Evolutionary conservation across 139 green algal species (phyloP), one percentile per base, ranked within the genome.

Genomic region (Astrephomene gubernaculifera): DNA sequence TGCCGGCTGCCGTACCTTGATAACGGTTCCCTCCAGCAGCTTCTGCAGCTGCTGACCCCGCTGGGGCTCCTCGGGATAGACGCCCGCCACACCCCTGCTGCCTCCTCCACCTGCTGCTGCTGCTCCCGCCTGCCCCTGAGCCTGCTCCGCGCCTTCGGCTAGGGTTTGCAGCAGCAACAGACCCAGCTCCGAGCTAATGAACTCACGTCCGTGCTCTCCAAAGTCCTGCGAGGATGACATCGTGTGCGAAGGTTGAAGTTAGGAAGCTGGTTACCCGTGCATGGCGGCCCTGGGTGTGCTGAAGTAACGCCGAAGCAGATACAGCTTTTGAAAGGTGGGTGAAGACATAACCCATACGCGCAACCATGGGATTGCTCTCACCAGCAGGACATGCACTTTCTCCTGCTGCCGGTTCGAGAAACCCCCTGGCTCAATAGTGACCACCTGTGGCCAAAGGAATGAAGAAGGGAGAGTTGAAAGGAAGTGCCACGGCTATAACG

Each of bases 161-260:
- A 99, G 90, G 44, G 89, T 54, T 39, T 92, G 71, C 81, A 99
- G 70, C 78, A 99, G 85, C 38, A 86, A 69, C 67, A 99, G 80
- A 12, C 88, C 96, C 31, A 97, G 88, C 85, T 99, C 97, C 5
- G 84, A 79, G 10, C 91, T 96, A 43, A 99, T 94, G 36, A 96
- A 92, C 92, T 99, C 97, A 1, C 97, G 89, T 0, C 93, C 97
- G 89, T 99, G 97, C 88, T 99, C 92, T 6, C 96, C 97, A 94
- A 97, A 99, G 82, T 96, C 93, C 90, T 96, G 89, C 0, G 8
- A 36, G 9, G 4, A 41, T 36, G 90, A n/a, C n/a, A n/a, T n/a
- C n/a, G n/a, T n/a, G n/a, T n/a, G 61, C 29, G 61, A 68, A 31
- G 54, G 31, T 27, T 35, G 43, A 6, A 38, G 39, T 24, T 27